phyloP scores from a whole-genome alignment of 2,329 filamentous ascomycete species.

The Colletotrichum sansevieriae region DNA sequence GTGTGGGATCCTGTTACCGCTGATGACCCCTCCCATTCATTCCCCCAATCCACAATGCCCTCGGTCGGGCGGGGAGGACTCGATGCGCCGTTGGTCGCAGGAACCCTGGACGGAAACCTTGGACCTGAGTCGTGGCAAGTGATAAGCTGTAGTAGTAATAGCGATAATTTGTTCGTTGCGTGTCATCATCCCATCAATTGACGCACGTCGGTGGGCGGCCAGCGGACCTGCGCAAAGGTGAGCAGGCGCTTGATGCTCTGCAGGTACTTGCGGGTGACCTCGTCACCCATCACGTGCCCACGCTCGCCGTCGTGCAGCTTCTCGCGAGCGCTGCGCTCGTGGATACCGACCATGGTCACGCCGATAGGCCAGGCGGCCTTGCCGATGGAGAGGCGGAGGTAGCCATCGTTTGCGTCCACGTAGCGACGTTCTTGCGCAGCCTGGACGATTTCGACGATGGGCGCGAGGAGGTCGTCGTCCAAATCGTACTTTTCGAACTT shows the following conservation, averaged over 20 bases:
- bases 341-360: constrained; percentile 99
- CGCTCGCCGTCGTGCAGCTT: constrained; percentile 91
- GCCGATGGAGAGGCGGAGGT: constrained; percentile 91
- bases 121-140: neutral
- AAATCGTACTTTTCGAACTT: constrained; percentile 87
- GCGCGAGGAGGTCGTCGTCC: constrained; percentile 82
- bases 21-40: too few species aligned
- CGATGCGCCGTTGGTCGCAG: neutral
- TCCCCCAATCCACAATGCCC: neutral
- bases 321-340: constrained; percentile 94
- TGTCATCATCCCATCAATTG: constrained; percentile 87
- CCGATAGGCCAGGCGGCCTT: constrained; percentile 99
- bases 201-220: constrained; percentile 91
- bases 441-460: constrained; percentile 91
- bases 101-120: neutral
- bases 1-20: neutral
- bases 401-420: constrained; percentile 96
- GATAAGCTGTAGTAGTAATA: neutral
- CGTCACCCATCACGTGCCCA: constrained; percentile 97
- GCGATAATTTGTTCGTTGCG: neutral
- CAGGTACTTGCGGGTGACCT: constrained; percentile 93
- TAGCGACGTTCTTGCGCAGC: constrained; percentile 92
- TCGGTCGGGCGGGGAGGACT: neutral
- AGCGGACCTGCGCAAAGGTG: constrained; percentile 96
- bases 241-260: constrained; percentile 98